Conservation (phyloP, 306 rosid genomes). For the Abrus precatorius region DNA sequence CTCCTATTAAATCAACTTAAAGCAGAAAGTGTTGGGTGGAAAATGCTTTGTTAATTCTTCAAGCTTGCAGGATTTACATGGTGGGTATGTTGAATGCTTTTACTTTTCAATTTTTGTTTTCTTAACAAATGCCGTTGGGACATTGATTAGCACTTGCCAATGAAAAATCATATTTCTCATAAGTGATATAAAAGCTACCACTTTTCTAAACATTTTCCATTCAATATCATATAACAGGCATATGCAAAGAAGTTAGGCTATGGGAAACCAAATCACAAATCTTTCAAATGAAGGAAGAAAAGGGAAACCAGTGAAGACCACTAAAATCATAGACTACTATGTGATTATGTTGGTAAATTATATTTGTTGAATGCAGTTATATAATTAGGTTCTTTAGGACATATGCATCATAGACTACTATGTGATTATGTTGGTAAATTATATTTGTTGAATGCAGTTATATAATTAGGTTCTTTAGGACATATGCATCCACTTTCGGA, state of each 20-base stretch:
- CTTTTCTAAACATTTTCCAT: neutral
- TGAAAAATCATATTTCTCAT: neutral
- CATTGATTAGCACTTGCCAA: neutral
- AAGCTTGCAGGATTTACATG: conserved; percentile 9
- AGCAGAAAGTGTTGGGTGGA: neutral
- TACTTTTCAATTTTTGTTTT: neutral
- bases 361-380: conserved; percentile 6
- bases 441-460: conserved; percentile 11
- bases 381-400: conserved; percentile 13
- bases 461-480: conserved; percentile 13
- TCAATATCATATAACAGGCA: conserved; percentile 11
- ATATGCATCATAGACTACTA: neutral
- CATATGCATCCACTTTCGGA: neutral
- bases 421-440: neutral
- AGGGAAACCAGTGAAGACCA: conserved; percentile 19
- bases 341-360: conserved; percentile 18
- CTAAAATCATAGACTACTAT: conserved; percentile 34
- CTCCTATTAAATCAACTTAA: conserved; percentile 1
- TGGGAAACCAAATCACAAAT: conserved; percentile 27
- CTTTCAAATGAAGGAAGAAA: conserved; percentile 21
- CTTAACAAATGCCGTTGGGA: neutral
- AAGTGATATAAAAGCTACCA: neutral
- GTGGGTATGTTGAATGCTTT: neutral
- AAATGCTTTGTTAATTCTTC: neutral
- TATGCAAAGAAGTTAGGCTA: neutral